Evolutionary conservation across 1,284 basidiomycete species (phyloP), one percentile per base, ranked within the genome.

Genomic region (Athelia sp.): DNA sequence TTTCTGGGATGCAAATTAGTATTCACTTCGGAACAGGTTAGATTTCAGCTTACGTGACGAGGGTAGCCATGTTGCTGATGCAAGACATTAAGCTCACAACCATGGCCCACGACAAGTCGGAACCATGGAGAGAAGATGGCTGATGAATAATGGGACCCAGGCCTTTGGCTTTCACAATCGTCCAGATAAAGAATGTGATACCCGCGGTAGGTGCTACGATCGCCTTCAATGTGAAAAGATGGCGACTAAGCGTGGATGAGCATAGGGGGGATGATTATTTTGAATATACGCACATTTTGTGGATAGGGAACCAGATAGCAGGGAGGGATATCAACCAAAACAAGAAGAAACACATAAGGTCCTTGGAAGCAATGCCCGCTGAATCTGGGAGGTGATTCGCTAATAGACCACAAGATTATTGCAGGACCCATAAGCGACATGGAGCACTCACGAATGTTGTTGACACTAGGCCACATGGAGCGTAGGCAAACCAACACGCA

Each of bases 301-400:
- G 87, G 40, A 91, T 82, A 3, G 87, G 87, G 51, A 90, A 84
- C 81, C 82, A 90, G 54, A 92, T 86, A 22, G 84, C 81, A 3
- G 89, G 87, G 11, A 93, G 73, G 29, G 82, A 87, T 49, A 92
- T 74, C 38, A 92, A 68, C 81, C 88, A 92, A 73, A 93, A 95
- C 53, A 95, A 71, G 73, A 93, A 85, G 77, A 94, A 95, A 54
- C 81, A 82, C 66, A 93, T 69, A 58, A 88, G 87, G 62, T 87
- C 82, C 35, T 75, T 70, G 2, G 84, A 85, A 43, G 74, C 84
- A 14, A 80, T 88, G 26, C 86, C 87, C 46, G 86, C 81, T 8
- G 80, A 82, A n/a, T 71, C 79, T 11, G 88, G 83, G 57, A 92
- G 71, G 35, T 73, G 69, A 68, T 90, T 90, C 31, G 75, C 78